These are phyloP conservation scores for Penium margaritaceum DNA, from an alignment of 139 green algal genomes.

Conservation along the genomic window DNA sequence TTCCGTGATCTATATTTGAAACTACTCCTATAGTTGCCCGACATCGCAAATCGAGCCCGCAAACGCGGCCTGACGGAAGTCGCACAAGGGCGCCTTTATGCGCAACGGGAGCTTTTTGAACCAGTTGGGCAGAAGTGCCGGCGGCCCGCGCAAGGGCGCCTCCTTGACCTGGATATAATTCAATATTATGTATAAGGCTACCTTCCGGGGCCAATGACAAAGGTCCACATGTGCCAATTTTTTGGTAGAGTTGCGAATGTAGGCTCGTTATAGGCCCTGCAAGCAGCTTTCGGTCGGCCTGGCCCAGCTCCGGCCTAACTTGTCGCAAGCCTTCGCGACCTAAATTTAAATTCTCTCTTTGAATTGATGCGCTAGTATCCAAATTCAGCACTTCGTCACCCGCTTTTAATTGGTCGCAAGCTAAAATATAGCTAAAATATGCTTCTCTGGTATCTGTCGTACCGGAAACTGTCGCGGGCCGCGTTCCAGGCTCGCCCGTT, in stretches of 20 bases:
- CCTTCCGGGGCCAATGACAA: not conserved
- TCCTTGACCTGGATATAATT: not conserved
- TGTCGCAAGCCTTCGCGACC: no score
- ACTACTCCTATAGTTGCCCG: slow-evolving; percentile 27
- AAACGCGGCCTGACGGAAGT: not conserved
- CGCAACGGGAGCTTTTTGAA: no score
- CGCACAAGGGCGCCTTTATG: no score
- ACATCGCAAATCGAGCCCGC: slow-evolving; percentile 6
- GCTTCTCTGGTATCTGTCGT: not conserved
- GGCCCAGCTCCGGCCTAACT: no score
- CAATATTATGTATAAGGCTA: slow-evolving; percentile 13
- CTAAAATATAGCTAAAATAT: slow-evolving; percentile 20
- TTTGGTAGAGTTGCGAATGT: not conserved
- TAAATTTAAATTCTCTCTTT: no score
- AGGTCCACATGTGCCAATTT: not conserved
- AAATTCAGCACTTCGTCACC: not conserved
- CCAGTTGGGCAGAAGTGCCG: slow-evolving; percentile 13
- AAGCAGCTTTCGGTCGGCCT: no score
- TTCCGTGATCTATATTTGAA: slow-evolving; percentile 32
- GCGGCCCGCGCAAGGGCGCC: not conserved
- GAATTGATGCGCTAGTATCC: no score
- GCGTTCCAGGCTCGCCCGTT: no score
- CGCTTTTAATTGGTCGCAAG: not conserved
- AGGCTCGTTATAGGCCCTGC: no score
- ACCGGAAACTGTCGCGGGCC: no score